Evolutionary conservation across 768 basidiomycete genomes (phyloP), one percentile per base, ranked within the genome.

Genomic region (Boletus rubescentipes): DNA sequence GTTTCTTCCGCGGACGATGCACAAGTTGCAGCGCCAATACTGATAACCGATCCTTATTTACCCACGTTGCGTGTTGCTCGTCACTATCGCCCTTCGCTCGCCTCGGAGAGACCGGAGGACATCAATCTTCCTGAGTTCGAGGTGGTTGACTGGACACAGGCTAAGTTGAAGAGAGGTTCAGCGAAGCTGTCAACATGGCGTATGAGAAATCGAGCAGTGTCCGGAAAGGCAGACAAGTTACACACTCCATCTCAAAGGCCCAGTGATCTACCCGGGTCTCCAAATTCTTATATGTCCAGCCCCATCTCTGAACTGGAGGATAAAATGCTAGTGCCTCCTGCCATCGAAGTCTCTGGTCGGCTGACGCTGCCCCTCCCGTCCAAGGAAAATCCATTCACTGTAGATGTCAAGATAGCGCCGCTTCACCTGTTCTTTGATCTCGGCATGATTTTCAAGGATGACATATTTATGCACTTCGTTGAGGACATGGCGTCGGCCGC

Each of bases 351-450:
- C 40, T 58, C 40, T 34, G 44, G 64, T 44, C 46, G 34, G 18
- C 20, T 66, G 29, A 38, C 11, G 6, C 16, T 38, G 18, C 15
- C 49, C 2, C 51, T 29, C 20, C 11, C 51, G 32, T 39, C 53
- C 14, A 44, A 46, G 23, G 46, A 58, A 32, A 42, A 20, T 3
- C 18, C 54, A 46, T 20, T 39, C 31, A 47, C 55, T 54, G n/a
- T 68, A 35, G 63, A 73, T 5, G 46, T 83, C 31, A 73, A 78
- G 29, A 62, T 82, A 9, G 73, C 74, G 10, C 87, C 93, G 10
- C 61, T 95, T 10, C 92, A 93, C 62, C 38, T 89, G n/a, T 91
- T 92, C 63, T 47, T 90, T 26, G 91, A 95, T 66, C 72, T 91
- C 42, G 78, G 70, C 32, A 66, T 73, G 50, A 59, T 76, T 18